Evolutionary conservation across 78 protist genomes (phyloP), one percentile per base, ranked within the genome.

Genomic region (Blattamonas nauphoetae): DNA sequence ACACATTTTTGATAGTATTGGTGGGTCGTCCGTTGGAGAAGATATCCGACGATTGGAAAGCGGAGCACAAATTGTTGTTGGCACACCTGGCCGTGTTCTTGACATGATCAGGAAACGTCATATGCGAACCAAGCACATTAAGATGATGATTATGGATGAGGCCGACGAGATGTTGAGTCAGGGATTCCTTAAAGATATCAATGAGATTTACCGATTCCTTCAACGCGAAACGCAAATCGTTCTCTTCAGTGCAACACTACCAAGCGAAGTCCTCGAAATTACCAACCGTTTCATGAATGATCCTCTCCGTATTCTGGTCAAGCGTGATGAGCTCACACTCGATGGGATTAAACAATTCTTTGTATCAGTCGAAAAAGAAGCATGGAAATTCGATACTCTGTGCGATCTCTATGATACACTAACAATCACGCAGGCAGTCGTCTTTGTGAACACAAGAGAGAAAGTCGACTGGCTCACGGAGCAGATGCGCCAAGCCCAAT

Each of bases 331-430:
- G 91, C 42, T 97, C 42, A 97, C 99, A 1, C 94, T 97, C 36
- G 98, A 96, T 35, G 98, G 97, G 36, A 95, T 95, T 85, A 88
- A 87, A 46, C 99, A 97, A 87, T 96, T 94, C 91, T 97, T 94
- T 90, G 96, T 96, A 4, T 92, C 96, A 0, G 97, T 95, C 0
- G 98, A 96, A 89, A 93, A 93, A 80, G 99, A 97, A 71, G 98
- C 95, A 83, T 97, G 99, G 99, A 97, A 97, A 91, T 97, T 97
- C 85, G 99, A 97, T 81, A 96, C 99, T 36, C 96, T 97, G n/a
- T 95, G 98, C 89, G 99, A 97, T 77, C 93, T 97, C 35, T 96
- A 96, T 82, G 99, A 97, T 64, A 90, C 97, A 33, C 94, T 97
- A 38, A 95, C 96, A 32, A 96, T 97, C 90, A 95, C 98, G 0